Base-by-base conservation (phyloP, 306 rosid genomes). In the Cyamopsis tetragonoloba region DNA sequence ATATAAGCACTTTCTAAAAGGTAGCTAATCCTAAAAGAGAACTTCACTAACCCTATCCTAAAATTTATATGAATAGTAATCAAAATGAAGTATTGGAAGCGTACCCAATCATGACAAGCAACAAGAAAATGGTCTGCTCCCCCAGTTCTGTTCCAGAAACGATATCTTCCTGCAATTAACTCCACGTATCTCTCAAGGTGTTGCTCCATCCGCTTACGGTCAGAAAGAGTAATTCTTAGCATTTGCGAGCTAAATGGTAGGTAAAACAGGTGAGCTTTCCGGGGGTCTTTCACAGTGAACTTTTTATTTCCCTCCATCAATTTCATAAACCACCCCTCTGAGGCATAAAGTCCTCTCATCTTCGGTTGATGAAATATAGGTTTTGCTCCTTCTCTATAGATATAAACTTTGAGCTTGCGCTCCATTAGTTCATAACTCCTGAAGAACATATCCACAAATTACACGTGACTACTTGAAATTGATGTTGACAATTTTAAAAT, bases 251-350 rank as follows among this genome's bases (percentile, higher is more conserved):
- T 84, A 70, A 89, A 86, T 14, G 98, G 98, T 60, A 92, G 70
- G 76, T 85, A 92, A 79, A 92, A 92, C 28, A 92, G 68, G 74
- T 89, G 93, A 74, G 96, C 98, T 71, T 84, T 89, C 48, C 68
- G 75, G 3, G 96, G 91, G 73, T 89, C 86, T 73, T 58, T 86
- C 32, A 80, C 96, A 34, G 65, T 51, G 73, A 89, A 86, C 15
- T 65, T 78, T 63, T 87, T 86, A 55, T 77, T 92, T 60, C 79
- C 72, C 55, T 89, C 89, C 68, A 89, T 79, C 68, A 87, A 74
- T 75, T 87, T 92, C 96, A 89, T 87, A 81, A 92, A 92, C 98
- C 96, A 89, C 3, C 98, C 96, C 67, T 92, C 96, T 2, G 98
- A 87, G 48, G 98, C 98, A 76, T 92, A 92, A 65, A 92, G 50